Evolutionary conservation across 2,329 filamentous ascomycete genomes (phyloP), one percentile per base, ranked within the genome.

Genomic region (Sphaerulina vaccinii): DNA sequence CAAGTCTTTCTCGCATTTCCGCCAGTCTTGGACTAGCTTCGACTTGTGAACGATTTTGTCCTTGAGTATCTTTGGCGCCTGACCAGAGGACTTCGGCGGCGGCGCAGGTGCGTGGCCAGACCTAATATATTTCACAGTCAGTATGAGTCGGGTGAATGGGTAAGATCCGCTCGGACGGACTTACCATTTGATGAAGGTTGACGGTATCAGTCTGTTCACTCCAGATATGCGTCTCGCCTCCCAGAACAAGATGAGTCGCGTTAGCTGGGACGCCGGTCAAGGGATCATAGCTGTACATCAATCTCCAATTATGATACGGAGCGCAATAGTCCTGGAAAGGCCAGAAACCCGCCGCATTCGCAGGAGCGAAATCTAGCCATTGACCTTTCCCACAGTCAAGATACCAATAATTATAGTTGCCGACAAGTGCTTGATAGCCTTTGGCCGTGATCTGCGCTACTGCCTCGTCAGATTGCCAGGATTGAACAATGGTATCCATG

Each of bases 211-310:
- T 86, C 73, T 83, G 80, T 66, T 95, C 90, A 57, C 80, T 81
- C 89, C 89, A 96, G 52, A 90, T 80, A 50, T 88, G 86, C 13
- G 86, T 82, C 73, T 95, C 90, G 21, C 89, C 90, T 38, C 90
- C 90, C 7, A 93, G 69, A 2, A 95, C 85, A 10, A 88, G 79
- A 64, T 85, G 77, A 21, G 82, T 80, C 37, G 82, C 70, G 21
- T 83, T 76, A 8, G 70, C 71, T 0, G 85, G 79, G 3, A 95
- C 76, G 39, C 81, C 81, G 2, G 73, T 76, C 3, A 84, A 73
- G 0, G 90, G 90, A 66, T 95, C 85, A 69, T 92, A 87, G 16
- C 83, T 81, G 76, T 95, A 95, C 52, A 92, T 79, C 22, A 88
- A 75, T 5, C 83, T 81, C 90, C 90, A 96, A 72, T 81, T 88